These are phyloP conservation scores for Amoebophrya sp. DNA, from an alignment of 169 alveolate species.

Conservation along the genomic window DNA sequence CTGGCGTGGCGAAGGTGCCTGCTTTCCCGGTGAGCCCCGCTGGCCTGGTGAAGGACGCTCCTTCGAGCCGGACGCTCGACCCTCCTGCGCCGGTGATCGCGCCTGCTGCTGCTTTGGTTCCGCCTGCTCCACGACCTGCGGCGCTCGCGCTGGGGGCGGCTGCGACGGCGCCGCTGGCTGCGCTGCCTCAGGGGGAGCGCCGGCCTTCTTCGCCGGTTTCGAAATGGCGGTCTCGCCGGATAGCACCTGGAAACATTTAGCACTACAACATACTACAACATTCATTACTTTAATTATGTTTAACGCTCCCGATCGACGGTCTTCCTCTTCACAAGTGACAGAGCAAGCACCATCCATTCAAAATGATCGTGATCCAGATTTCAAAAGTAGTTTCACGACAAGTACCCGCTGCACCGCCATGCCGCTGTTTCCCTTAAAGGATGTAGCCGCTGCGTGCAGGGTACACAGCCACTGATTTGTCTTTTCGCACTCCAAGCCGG, in stretches of 20 bases:
- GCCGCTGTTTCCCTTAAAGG: constrained; percentile 18
- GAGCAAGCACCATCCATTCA: background rate
- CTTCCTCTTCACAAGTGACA: background rate
- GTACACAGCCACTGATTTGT: constrained; percentile 24
- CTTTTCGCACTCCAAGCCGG: constrained; percentile 30
- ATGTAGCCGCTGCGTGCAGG: constrained; percentile 26
- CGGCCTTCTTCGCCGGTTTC: background rate
- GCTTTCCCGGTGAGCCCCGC: no score
- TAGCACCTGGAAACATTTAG: no score
- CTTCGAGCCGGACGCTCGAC: no score
- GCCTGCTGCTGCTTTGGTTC: no score
- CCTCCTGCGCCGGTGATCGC: no score
- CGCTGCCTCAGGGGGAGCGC: background rate
- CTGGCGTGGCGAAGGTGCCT: no score
- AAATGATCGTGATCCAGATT: background rate
- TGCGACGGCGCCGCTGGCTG: background rate
- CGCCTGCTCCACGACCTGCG: no score
- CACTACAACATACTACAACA: no score
- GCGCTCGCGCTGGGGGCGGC: no score
- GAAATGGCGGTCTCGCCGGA: background rate
- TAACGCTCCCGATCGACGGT: background rate
- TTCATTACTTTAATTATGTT: no score
- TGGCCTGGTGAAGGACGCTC: no score
- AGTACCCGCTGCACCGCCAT: constrained; percentile 23
- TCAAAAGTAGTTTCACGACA: constrained; percentile 11